Conservation (phyloP, 139 green algal genomes). For the Closterium sp. region DNA sequence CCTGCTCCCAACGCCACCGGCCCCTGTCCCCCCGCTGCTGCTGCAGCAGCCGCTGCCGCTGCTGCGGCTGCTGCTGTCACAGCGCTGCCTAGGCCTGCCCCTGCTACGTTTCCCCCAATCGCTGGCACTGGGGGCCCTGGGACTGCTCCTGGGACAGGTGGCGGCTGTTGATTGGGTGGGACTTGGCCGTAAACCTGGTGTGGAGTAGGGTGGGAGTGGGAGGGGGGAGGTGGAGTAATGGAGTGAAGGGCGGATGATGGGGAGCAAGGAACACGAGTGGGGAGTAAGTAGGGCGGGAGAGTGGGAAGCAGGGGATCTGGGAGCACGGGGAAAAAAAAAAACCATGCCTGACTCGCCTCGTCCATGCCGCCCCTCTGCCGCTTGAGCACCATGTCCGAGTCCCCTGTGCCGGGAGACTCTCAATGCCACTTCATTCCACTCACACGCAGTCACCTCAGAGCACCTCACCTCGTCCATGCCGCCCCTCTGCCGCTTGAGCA, state of each 20-base stretch:
- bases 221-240: not conserved
- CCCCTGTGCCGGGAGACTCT: not conserved
- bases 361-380: not conserved
- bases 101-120: not conserved
- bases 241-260: not conserved
- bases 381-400: not conserved
- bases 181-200: conserved; percentile 6
- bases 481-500: not conserved
- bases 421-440: too few relatives aligned
- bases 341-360: not conserved
- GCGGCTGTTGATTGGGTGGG: not conserved
- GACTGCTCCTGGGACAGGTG: not conserved
- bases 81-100: not conserved
- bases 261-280: not conserved
- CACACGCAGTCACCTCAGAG: too few relatives aligned
- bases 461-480: not conserved
- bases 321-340: not conserved
- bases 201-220: not conserved
- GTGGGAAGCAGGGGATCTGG: not conserved
- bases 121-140: not conserved
- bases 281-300: not conserved
- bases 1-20: not conserved
- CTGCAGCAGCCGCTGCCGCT: conserved; percentile 7
- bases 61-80: not conserved
- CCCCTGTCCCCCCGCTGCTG: not conserved